phyloP scores from a whole-genome alignment of 768 basidiomycete species.

The Agrocybe pediades region DNA sequence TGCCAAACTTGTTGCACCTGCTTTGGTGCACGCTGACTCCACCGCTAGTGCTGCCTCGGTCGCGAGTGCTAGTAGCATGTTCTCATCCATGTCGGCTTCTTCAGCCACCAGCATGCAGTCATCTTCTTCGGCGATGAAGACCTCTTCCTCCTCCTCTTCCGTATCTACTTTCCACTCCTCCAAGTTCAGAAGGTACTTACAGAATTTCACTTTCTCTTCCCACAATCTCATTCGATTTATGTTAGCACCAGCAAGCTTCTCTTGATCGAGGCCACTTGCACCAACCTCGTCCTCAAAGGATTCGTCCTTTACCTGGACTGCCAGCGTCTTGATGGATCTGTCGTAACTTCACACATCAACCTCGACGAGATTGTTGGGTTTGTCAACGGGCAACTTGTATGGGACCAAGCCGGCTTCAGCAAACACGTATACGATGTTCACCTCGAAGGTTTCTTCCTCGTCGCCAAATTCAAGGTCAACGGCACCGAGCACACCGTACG shows the following conservation, averaged over 20 bases:
- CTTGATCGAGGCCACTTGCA: constrained; percentile 12
- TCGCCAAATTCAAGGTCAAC: constrained; percentile 8
- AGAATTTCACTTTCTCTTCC: not conserved
- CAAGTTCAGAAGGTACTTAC: constrained; percentile 14
- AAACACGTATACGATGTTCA: constrained; percentile 4
- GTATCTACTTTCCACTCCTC: constrained; percentile 14
- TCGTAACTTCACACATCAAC: constrained; percentile 10
- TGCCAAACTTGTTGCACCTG: constrained; percentile 3
- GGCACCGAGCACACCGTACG: constrained; percentile 5
- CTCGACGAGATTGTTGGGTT: constrained; percentile 13
- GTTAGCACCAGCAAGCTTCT: constrained; percentile 13
- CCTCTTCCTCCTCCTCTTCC: constrained; percentile 3
- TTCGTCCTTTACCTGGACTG: constrained; percentile 13
- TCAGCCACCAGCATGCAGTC: constrained; percentile 9
- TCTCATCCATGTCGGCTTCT: constrained; percentile 11
- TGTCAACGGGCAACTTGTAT: constrained; percentile 13
- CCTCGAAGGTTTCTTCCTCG: constrained; percentile 14
- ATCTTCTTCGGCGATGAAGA: constrained; percentile 8
- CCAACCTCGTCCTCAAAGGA: constrained; percentile 15
- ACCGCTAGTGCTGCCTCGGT: constrained; percentile 1
- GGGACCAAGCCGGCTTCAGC: constrained; percentile 13
- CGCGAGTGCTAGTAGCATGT: constrained; percentile 10
- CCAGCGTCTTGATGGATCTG: constrained; percentile 15
- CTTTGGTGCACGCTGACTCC: not conserved
- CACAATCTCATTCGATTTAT: not conserved